Conservation (phyloP, 768 basidiomycete species). For the Pulveroboletus sp. region DNA sequence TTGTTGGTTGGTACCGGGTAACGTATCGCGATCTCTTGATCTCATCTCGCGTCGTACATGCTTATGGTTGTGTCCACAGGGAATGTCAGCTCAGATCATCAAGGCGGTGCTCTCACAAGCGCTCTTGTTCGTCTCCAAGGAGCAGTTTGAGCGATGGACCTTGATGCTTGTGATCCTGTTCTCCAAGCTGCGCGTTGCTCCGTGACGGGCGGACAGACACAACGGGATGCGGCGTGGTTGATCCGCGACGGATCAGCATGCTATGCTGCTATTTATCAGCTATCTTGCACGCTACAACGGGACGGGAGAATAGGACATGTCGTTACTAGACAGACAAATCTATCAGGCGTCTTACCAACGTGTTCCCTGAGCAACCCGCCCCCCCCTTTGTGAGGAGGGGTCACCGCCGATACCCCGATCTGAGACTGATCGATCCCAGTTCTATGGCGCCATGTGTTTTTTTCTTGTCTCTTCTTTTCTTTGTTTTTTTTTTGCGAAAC, state of each 20-base stretch:
- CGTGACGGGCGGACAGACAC: constrained; percentile 1
- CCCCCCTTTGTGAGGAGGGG: too few relatives aligned
- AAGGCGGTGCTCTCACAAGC: constrained; percentile 97
- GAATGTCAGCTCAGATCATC: constrained; percentile 92
- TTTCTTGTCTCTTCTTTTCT: too few relatives aligned
- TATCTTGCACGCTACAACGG: too few relatives aligned
- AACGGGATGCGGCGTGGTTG: not conserved
- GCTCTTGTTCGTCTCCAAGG: constrained; percentile 94
- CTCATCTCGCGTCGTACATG: not conserved
- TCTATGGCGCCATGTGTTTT: too few relatives aligned
- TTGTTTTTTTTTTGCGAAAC: too few relatives aligned
- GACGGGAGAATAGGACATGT: too few relatives aligned
- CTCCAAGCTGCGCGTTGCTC: constrained; percentile 27
- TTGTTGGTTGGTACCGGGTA: constrained; percentile 95
- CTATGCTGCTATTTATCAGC: too few relatives aligned
- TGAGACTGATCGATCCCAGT: too few relatives aligned
- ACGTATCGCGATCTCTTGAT: not conserved
- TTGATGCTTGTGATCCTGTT: constrained; percentile 60
- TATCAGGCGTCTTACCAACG: too few relatives aligned
- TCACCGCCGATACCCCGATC: too few relatives aligned
- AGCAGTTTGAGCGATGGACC: constrained; percentile 91
- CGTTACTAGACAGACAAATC: too few relatives aligned
- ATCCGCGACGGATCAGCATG: not conserved
- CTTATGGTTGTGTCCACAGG: constrained; percentile 43
- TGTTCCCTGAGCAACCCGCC: too few relatives aligned